These are phyloP conservation scores for Pontederia crassipes DNA, from an alignment of 176 grass and related monocot genomes.

Conservation along the genomic window DNA sequence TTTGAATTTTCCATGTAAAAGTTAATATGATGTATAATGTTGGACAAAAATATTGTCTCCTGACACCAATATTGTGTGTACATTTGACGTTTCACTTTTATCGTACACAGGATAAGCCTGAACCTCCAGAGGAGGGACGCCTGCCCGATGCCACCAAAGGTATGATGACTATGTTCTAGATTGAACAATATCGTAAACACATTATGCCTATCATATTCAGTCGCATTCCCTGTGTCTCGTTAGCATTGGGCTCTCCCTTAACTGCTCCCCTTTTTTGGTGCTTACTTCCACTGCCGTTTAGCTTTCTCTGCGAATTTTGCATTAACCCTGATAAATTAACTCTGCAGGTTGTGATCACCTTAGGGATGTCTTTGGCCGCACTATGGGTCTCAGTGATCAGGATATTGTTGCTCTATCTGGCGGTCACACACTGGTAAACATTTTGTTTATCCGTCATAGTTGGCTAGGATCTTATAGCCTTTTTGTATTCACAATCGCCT, in stretches of 20 bases:
- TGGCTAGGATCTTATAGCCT: background rate
- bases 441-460: background rate
- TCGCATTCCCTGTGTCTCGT: background rate
- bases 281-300: background rate
- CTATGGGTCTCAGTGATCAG: conserved; percentile 94
- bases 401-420: conserved; percentile 98
- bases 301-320: background rate
- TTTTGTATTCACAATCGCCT: background rate
- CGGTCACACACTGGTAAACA: conserved; percentile 18
- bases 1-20: too few relatives aligned
- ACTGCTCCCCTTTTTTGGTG: background rate
- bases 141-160: conserved; percentile 89
- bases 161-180: conserved; percentile 15
- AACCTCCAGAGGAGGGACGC: conserved; percentile 81
- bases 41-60: too few relatives aligned
- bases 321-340: background rate
- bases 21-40: too few relatives aligned
- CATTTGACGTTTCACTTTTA: background rate
- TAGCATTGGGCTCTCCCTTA: background rate
- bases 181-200: background rate
- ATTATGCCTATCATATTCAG: background rate
- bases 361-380: conserved; percentile 70
- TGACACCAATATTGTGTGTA: too few relatives aligned
- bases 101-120: conserved; percentile 58
- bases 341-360: conserved; percentile 78